Base-by-base conservation (phyloP, 208 protist genomes). In the Acanthamoeba polyphaga region DNA sequence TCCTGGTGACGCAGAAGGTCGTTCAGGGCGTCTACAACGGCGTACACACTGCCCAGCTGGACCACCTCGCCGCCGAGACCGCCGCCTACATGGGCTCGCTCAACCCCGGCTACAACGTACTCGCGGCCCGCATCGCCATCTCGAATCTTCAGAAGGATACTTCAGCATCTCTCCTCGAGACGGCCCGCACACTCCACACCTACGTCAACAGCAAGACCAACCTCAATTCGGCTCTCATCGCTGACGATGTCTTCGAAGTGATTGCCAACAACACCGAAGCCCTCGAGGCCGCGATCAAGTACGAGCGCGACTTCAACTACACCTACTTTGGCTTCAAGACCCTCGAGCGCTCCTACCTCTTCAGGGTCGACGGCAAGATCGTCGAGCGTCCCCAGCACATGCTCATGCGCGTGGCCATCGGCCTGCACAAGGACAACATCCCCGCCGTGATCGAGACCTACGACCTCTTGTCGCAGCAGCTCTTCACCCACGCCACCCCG, bases 271-370 rank as follows among this genome's bases (percentile, higher is more conserved):
- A 98, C 80, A 92, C 96, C 24, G 98, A 99, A 88, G 72, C 92
- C 24, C 97, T 99, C 24, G 98, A 99, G 92, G 68, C 62, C 7
- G 97, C 98, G 2, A 99, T 99, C 29, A 97, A 99, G 92, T 99
- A 99, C 97, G 96, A 97, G 49, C 97, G 99, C 60, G 99, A 99
- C 96, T 98, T 99, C 93, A 97, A 98, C 64, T 99, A 99, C 96
- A 98, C 99, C 93, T 99, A 99, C 97, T 99, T 99, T 95, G 99
- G 99, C n/a, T 99, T 99, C 97, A 99, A 99, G 97, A 99, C 99
- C 32, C 98, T 99, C n/a, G 99, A 99, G 97, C 97, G 98, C 64
- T 99, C 98, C 9, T 99, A 99, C 97, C 97, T 99, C 13, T 97
- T 99, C n/a, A 98, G 98, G 80, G 96, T 99, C 38, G 97, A 99